Percentiles rank a stretch among this genome's conserved stretches.
phyloP scores from a whole-genome alignment of 163 green algal genomes.

The Volvox carteri region DNA sequence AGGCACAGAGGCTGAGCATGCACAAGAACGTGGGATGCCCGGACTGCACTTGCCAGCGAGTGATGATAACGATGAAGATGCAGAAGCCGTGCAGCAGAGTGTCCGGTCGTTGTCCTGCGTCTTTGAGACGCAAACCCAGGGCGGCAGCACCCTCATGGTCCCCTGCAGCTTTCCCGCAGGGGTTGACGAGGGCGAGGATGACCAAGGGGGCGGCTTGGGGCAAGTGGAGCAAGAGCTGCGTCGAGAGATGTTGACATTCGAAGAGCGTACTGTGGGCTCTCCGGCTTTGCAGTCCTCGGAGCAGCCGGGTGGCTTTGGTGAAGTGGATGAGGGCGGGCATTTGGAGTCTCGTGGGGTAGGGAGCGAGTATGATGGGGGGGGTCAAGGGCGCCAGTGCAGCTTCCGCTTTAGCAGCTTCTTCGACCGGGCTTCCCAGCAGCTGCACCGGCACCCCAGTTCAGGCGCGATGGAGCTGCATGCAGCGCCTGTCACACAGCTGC shows the following conservation, averaged over 20 bases:
- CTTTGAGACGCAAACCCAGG: slow-evolving; percentile 32
- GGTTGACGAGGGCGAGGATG: neutral
- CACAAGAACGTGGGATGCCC: neutral
- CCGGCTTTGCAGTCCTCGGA: neutral
- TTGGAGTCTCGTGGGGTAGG: slow-evolving; percentile 3
- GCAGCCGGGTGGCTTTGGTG: neutral
- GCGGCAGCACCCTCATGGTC: neutral
- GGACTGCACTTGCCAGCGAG: neutral
- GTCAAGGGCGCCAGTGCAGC: neutral
- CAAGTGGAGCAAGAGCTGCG: neutral
- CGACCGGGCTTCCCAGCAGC: neutral
- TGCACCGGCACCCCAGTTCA: neutral
- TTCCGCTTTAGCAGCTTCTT: slow-evolving; percentile 5
- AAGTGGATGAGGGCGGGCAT: neutral
- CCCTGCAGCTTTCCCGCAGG: slow-evolving; percentile 10
- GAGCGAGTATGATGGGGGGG: neutral
- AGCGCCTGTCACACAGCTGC: neutral
- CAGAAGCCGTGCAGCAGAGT: slow-evolving; percentile 7
- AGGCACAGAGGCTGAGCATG: neutral
- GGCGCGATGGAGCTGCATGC: neutral
- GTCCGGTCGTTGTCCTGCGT: slow-evolving; percentile 19
- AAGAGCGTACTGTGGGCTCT: slow-evolving; percentile 24
- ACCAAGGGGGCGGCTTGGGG: neutral
- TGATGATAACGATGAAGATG: neutral
- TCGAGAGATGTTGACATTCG: neutral